These are phyloP conservation scores for Suillus subalutaceus DNA, from an alignment of 768 basidiomycete species.

Conservation along the genomic window DNA sequence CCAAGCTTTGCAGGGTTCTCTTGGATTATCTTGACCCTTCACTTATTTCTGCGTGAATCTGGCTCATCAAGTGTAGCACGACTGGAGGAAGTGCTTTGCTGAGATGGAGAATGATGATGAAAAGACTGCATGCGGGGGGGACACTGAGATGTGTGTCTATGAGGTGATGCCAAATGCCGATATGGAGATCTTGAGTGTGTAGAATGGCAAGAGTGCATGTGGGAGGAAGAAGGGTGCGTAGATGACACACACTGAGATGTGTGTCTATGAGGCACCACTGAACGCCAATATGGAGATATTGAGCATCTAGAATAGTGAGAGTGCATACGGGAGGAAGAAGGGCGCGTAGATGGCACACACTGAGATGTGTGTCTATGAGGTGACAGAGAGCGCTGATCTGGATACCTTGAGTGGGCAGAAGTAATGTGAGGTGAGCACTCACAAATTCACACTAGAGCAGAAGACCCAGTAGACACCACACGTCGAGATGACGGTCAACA, in stretches of 20 bases:
- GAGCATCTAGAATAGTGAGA: too few relatives aligned
- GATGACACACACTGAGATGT: too few relatives aligned
- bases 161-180: neutral
- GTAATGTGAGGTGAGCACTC: slow-evolving; percentile 1
- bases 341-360: neutral
- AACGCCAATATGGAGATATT: too few relatives aligned
- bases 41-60: too few relatives aligned
- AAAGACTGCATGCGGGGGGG: neutral
- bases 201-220: neutral
- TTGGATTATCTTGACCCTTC: too few relatives aligned
- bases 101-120: too few relatives aligned
- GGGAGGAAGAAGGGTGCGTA: neutral
- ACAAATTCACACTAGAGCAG: neutral
- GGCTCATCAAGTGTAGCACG: too few relatives aligned
- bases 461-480: neutral
- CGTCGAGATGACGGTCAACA: neutral
- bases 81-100: too few relatives aligned
- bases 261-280: too few relatives aligned
- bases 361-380: neutral
- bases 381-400: neutral
- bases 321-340: neutral
- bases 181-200: neutral
- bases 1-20: too few relatives aligned
- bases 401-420: neutral
- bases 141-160: neutral